Percentiles rank a stretch among this genome's conserved stretches.
Evolutionary conservation across 202 grass and related monocot genomes (phyloP).

Genomic region (Digitaria exilis): DNA sequence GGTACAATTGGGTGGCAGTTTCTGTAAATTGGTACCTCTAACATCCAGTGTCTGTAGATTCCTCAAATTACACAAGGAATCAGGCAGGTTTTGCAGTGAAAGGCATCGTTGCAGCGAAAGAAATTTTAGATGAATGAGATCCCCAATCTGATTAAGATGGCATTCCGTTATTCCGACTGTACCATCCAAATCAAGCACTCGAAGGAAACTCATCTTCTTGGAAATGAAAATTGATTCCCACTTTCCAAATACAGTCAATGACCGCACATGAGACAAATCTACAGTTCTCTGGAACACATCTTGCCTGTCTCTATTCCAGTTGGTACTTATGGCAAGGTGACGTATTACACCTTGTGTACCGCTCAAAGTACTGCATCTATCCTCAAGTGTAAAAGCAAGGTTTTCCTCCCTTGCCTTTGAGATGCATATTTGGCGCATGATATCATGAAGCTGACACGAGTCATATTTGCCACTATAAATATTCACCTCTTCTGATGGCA

Average conservation of each 20-base stretch:
- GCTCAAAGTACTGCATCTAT: not conserved
- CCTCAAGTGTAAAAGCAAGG: not conserved
- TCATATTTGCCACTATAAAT: not conserved
- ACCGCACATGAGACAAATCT: not conserved
- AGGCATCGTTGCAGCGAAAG: not conserved
- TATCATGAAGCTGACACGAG: slow-evolving; percentile 27
- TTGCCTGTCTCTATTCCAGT: not conserved
- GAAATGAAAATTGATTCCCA: slow-evolving; percentile 15
- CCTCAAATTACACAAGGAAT: not conserved
- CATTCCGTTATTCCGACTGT: not conserved
- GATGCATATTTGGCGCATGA: slow-evolving; percentile 36
- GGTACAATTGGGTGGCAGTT: not conserved
- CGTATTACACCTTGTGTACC: not conserved
- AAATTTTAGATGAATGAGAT: slow-evolving; percentile 16
- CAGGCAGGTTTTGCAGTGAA: rapidly evolving
- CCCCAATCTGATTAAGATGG: not conserved
- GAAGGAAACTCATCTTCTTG: slow-evolving; percentile 38
- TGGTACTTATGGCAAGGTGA: slow-evolving; percentile 2
- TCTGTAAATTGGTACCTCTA: not conserved
- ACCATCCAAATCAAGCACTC: slow-evolving; percentile 22
- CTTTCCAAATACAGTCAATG: not conserved
- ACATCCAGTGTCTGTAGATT: slow-evolving; percentile 30
- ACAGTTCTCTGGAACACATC: not conserved
- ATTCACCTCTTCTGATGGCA: not conserved
- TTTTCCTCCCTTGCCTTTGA: slow-evolving; percentile 39